These are phyloP conservation scores for Sclerotinia sclerotiorum DNA, from an alignment of 2,329 filamentous ascomycete species.

Conservation along the genomic window DNA sequence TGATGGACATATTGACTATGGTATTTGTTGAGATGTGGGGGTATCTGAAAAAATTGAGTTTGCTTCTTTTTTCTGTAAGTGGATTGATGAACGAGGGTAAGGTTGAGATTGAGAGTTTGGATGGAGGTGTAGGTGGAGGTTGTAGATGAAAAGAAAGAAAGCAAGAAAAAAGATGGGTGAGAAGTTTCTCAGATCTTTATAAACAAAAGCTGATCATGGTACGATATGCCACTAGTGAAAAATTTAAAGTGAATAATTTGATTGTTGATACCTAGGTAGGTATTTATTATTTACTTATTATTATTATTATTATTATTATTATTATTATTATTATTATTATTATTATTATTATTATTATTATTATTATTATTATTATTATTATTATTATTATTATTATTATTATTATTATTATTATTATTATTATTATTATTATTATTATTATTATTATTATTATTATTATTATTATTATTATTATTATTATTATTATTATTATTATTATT, in stretches of 20 bases:
- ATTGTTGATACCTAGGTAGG: neutral
- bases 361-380: too few relatives aligned
- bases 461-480: too few relatives aligned
- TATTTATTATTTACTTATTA: too few relatives aligned
- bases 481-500: too few relatives aligned
- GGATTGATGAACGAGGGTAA: conserved; percentile 3
- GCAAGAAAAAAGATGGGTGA: neutral
- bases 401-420: too few relatives aligned
- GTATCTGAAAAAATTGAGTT: neutral
- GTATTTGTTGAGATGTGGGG: neutral
- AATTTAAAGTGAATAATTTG: conserved; percentile 5
- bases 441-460: too few relatives aligned
- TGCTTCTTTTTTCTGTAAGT: neutral
- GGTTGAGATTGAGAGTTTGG: neutral
- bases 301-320: too few relatives aligned
- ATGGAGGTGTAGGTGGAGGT: neutral
- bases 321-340: too few relatives aligned
- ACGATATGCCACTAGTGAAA: neutral
- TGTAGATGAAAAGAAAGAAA: neutral
- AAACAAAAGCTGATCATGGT: neutral
- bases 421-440: too few relatives aligned
- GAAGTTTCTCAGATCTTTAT: neutral
- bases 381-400: too few relatives aligned
- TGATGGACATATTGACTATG: neutral
- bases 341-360: too few relatives aligned